phyloP scores from a whole-genome alignment of 768 basidiomycete genomes.

The Rhodocollybia butyracea region DNA sequence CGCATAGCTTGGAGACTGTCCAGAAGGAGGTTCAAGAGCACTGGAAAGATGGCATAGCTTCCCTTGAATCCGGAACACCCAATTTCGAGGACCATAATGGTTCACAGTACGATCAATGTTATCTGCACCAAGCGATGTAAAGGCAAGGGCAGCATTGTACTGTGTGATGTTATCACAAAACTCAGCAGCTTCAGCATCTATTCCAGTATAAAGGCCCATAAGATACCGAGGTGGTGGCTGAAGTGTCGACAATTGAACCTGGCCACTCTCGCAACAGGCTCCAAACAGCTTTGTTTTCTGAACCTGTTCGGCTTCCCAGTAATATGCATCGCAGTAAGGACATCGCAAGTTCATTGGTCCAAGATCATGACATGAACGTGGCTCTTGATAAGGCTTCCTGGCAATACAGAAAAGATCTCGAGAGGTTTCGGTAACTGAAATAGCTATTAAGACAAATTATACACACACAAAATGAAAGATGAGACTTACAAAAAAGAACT shows the following conservation, averaged over 20 bases:
- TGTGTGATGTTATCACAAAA: slow-evolving; percentile 30
- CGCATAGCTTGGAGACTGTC: slow-evolving; percentile 18
- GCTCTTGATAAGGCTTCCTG: slow-evolving; percentile 12
- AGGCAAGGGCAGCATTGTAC: slow-evolving; percentile 34
- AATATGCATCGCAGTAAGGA: slow-evolving; percentile 13
- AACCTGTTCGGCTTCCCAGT: slow-evolving; percentile 13
- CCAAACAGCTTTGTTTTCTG: slow-evolving; percentile 19
- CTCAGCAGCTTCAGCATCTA: slow-evolving; percentile 12
- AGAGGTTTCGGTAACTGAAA: no score
- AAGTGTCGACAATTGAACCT: slow-evolving; percentile 17
- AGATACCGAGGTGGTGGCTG: slow-evolving; percentile 11
- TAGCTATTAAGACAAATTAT: no score
- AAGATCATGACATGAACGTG: slow-evolving; percentile 12
- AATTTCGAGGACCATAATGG: slow-evolving; percentile 21
- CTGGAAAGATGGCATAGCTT: slow-evolving; percentile 24
- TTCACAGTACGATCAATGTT: slow-evolving; percentile 19
- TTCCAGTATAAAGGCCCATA: neutral
- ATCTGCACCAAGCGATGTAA: slow-evolving; percentile 27
- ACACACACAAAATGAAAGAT: no score
- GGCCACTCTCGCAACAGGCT: slow-evolving; percentile 24
- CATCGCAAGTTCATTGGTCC: slow-evolving; percentile 15
- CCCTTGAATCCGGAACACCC: slow-evolving; percentile 24
- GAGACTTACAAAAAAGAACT: no score
- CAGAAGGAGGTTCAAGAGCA: slow-evolving; percentile 18
- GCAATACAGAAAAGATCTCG: neutral